Base-by-base conservation (phyloP, 371 early-diverging fungal species). In the Mortierella sp. region DNA sequence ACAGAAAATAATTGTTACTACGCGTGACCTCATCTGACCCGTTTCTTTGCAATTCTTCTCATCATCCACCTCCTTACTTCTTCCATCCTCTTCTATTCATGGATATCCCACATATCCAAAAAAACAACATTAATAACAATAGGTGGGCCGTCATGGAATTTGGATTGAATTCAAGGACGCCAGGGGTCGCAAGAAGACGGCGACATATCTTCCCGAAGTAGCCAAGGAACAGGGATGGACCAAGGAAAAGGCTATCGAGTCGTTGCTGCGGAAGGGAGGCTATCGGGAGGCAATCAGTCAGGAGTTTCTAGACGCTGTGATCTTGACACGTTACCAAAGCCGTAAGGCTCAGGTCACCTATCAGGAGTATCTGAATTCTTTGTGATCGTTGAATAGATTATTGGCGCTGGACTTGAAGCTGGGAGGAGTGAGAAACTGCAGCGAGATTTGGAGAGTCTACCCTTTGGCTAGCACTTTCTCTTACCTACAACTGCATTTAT, bases 151-250 rank as follows among this genome's bases (percentile, higher is more conserved):
- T 13, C 99, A 99, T 88, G 99, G 99, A 11, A 95, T 99, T 52
- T 95, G 97, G 95, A 96, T 98, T 45, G 96, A 96, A 81, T 98
- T 97, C 80, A 75, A 75, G 5, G 89, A 89, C 60, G 71, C 86
- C 47, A 79, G 90, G 44, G 94, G 94, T 4, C 77, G 87, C n/a
- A 88, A 88, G 70, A 87, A 87, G 34, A 94, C 96, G 2, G 96
- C 97, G 5, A 99, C 99, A 1, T 99, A 96, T 85, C 88, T 99
- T 71, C 99, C 99, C 1, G 98, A 99, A 78, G 95, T 99, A 52
- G 93, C 95, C 90, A 93, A 90, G 89, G 94, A 92, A 70, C 82
- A 81, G 58, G 74, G 93, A 7, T 99, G 99, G 99, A 93, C 92
- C 3, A 95, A 98, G 80, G 79, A 87, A 28, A 94, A 97, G 84